A percentile compares a stretch with the other conserved stretches of the same genome.
phyloP scores from a whole-genome alignment of 768 basidiomycete species.

The Podaxis sp. region DNA sequence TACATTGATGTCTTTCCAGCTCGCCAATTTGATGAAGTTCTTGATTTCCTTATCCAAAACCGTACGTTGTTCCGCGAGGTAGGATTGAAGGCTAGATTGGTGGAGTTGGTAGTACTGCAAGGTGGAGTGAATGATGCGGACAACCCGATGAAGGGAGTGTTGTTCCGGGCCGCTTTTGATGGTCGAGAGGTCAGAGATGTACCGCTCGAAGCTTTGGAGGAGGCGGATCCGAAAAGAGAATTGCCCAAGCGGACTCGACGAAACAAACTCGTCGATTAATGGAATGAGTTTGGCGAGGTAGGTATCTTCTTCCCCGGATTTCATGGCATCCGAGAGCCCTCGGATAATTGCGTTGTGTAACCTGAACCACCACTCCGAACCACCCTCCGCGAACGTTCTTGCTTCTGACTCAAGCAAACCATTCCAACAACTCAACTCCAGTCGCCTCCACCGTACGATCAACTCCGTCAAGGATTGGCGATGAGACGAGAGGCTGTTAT shows the following conservation, averaged over 20 bases:
- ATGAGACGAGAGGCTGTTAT: conserved; percentile 72
- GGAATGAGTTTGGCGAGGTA: conserved; percentile 72
- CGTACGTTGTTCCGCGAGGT: conserved; percentile 56
- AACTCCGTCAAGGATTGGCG: conserved; percentile 66
- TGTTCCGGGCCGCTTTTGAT: conserved; percentile 29
- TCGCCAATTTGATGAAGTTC: conserved; percentile 90
- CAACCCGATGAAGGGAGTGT: conserved; percentile 46
- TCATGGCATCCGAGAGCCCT: conserved; percentile 52
- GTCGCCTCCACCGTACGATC: conserved; percentile 86
- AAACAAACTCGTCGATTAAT: conserved; percentile 80
- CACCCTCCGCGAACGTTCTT: conserved; percentile 47
- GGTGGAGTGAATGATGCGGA: conserved; percentile 60
- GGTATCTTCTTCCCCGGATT: conserved; percentile 30
- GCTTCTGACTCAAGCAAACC: conserved; percentile 73
- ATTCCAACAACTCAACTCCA: conserved; percentile 90
- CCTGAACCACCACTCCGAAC: conserved; percentile 83
- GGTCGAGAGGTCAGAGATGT: conserved; percentile 37
- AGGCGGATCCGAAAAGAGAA: conserved; percentile 67
- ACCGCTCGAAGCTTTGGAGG: conserved; percentile 64
- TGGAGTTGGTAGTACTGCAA: conserved; percentile 66
- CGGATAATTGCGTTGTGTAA: conserved; percentile 78
- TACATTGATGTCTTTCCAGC: conserved; percentile 97
- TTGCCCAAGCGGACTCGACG: conserved; percentile 79
- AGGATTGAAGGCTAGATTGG: conserved; percentile 40
- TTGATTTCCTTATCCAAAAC: conserved; percentile 77